Evolutionary conservation across 805 yeast species (phyloP), one percentile per base, ranked within the genome.

Genomic region (Ogataea kodamae): DNA sequence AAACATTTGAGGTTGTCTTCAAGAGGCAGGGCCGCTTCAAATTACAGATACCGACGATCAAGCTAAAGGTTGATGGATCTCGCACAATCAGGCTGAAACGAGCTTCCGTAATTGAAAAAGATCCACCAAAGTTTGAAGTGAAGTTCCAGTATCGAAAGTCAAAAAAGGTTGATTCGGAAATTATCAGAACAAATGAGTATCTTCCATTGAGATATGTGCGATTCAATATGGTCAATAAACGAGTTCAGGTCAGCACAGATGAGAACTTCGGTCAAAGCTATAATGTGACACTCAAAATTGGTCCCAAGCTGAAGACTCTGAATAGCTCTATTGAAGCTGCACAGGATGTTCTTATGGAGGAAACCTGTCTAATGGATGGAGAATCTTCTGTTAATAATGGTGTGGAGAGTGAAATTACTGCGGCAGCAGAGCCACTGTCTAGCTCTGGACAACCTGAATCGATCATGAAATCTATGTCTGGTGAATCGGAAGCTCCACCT

Each of bases 1-100:
- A 79, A 3, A 64, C 64, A 23, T 62, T 86, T n/a, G 64, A 72
- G 16, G 35, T 55, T 17, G 28, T 48, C 5, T 60, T 87, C 12
- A 79, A 70, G 43, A 63, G 86, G 39, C 81, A 78, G 47, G 78
- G 78, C 2, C 52, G 77, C 36, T 67, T 75, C 42, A 72, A 68
- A 48, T 70, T 75, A 28, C 79, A 71, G 46, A 54, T 74, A 29
- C 62, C 66, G 1, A 50, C 63, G 0, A 40, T 58, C 9, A 55
- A 58, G 27, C 26, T 50, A 11, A 55, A 54, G 24, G 33, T 48
- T 3, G 18, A 40, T 6, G 47, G 33, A 16, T 8, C 33, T 12
- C 18, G 35, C 11, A 33, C 42, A 3, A 22, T 51, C 19, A 50
- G 45, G 22, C 22, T 44, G 29, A 48, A 50, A 30, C 38, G 38